These are phyloP conservation scores for Podila minutissima DNA, from an alignment of 192 early-diverging fungal species.

Conservation along the genomic window DNA sequence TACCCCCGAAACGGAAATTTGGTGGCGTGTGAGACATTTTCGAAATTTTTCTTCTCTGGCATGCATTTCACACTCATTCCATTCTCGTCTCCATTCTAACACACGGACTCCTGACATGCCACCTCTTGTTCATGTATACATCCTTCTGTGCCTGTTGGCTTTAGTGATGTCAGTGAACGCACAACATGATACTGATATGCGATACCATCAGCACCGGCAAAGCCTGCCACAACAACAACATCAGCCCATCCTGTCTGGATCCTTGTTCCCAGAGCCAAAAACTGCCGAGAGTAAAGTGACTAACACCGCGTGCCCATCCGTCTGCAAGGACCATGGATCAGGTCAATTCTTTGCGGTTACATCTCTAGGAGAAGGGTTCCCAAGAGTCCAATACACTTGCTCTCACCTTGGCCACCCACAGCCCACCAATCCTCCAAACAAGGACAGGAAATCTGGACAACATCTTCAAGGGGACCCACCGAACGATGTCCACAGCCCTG, in stretches of 20 bases:
- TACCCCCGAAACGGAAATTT: background rate
- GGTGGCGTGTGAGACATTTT: background rate
- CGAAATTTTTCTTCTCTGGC: background rate
- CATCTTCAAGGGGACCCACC: background rate
- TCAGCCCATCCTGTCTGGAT: slow-evolving; percentile 1
- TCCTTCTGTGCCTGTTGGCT: background rate
- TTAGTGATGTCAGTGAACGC: background rate
- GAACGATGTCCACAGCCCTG: slow-evolving; percentile 12
- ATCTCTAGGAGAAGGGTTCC: slow-evolving; percentile 27
- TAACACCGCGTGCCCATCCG: slow-evolving; percentile 3
- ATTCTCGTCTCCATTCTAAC: background rate
- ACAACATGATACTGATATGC: background rate
- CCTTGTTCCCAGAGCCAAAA: slow-evolving; percentile 12
- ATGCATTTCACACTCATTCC: background rate
- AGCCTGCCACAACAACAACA: background rate
- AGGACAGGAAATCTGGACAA: background rate
- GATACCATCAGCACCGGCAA: background rate
- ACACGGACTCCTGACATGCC: background rate
- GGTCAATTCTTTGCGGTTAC: slow-evolving; percentile 30
- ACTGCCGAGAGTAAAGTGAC: background rate
- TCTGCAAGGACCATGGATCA: slow-evolving; percentile 11
- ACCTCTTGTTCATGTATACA: background rate
- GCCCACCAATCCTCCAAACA: background rate
- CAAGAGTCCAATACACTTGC: slow-evolving; percentile 42
- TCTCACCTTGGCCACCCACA: slow-evolving; percentile 5